Base-by-base conservation (phyloP, 1,284 basidiomycete genomes). In the Schizophyllum commune region DNA sequence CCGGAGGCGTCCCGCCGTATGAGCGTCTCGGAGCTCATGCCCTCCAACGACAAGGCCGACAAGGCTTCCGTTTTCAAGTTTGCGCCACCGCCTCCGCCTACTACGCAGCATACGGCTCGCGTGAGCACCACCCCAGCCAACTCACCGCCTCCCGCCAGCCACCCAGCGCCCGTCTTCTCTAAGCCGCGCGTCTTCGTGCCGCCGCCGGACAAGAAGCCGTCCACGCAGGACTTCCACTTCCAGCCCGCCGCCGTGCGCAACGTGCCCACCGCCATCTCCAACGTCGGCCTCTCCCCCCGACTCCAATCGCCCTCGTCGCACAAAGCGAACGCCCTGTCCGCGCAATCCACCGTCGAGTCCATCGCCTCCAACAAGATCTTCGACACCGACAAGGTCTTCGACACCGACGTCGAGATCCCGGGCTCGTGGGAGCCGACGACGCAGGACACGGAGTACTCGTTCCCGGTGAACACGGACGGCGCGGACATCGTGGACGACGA, bases 371-470 rank as follows among this genome's bases (percentile, higher is more conserved):
- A 51, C 65, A 64, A 22, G 52, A n/a, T n/a, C 11, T 51, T 51
- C 47, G 51, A 52, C 2, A 17, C 51, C 51, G 17, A 17, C 17
- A 2, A 7, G 15, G 65, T 83, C 19, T 82, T 87, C 66, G 82
- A 83, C 63, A 77, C 76, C 58, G 72, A 75, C 47, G 73, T 74
- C 21, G 75, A 74, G 22, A 68, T 68, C 11, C 75, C 81, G 17
- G 53, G 20, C 9, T 71, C 79, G 2, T 88, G 87, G 86, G 73
- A 80, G 67, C 77, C 82, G 0, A 75, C 74, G 2, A 83, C 82
- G 2, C 86, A 89, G 68, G 85, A 86, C 55, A 84, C 82, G 1
- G 79, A 82, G 21, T 79, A 78, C 64, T 78, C 79, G 4, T 70
- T 69, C 32, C 68, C 71, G 11, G 69, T 74, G 20, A 73, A 79